Conservation (phyloP, 2,329 filamentous ascomycete species). For the Sordariomycetes sp. region DNA sequence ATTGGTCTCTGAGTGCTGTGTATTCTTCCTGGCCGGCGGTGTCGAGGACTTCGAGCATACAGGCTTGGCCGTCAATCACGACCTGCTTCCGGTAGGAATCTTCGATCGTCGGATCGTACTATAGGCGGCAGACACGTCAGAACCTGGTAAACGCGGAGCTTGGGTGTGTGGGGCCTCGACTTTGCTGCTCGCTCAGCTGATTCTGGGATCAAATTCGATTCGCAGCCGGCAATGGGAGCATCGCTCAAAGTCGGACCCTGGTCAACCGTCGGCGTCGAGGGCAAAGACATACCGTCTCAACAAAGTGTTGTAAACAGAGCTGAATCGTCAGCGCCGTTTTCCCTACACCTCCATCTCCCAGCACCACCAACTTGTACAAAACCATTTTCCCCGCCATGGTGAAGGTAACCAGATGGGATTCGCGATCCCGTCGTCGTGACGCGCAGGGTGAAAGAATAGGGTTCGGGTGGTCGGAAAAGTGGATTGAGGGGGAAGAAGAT, state of each 20-base stretch:
- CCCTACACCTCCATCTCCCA: constrained; percentile 86
- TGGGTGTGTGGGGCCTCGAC: background rate
- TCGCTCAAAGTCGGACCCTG: background rate
- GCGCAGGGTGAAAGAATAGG: background rate
- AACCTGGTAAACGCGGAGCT: background rate
- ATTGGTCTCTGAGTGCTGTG: constrained; percentile 90
- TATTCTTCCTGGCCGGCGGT: constrained; percentile 98
- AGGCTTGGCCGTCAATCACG: constrained; percentile 87
- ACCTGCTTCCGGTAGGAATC: constrained; percentile 82
- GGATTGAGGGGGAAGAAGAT: background rate
- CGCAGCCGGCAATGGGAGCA: background rate
- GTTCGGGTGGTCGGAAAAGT: background rate
- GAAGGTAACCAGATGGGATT: background rate
- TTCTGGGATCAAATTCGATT: background rate
- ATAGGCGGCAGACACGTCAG: background rate
- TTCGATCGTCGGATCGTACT: constrained; percentile 83
- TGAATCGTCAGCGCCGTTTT: constrained; percentile 93
- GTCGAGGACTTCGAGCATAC: constrained; percentile 95
- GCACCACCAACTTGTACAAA: constrained; percentile 88
- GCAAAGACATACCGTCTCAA: constrained; percentile 62
- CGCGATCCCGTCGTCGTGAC: constrained; percentile 1
- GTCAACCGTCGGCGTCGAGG: background rate
- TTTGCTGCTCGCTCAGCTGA: background rate
- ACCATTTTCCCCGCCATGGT: constrained; percentile 86
- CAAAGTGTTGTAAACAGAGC: constrained; percentile 95